Evolutionary conservation across 257 asterid species (phyloP).

Genomic region (Solanum pimpinellifolium): DNA sequence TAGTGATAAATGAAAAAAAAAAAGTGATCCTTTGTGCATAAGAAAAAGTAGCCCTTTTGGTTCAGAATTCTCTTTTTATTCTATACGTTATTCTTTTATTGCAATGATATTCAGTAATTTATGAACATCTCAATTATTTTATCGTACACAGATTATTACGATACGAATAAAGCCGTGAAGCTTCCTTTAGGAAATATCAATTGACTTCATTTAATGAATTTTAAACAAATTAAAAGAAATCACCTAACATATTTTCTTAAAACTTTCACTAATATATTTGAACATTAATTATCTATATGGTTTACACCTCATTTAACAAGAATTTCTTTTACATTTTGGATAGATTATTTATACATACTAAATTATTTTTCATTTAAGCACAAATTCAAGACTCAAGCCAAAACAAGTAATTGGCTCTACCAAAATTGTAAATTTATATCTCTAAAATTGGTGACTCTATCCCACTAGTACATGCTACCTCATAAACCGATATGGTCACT

Average conservation of each 20-base stretch:
- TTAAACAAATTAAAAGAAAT: neutral
- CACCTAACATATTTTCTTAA: neutral
- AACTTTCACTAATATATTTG: no score
- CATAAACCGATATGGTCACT: no score
- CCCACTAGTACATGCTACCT: neutral
- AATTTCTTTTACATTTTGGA: neutral
- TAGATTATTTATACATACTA: neutral
- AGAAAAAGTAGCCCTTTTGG: no score
- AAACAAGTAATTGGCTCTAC: neutral
- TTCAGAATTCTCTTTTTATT: no score
- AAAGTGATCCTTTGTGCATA: no score
- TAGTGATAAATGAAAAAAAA: neutral
- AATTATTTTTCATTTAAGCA: neutral
- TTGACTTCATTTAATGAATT: neutral
- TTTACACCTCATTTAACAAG: neutral
- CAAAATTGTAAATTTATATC: neutral
- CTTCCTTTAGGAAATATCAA: neutral
- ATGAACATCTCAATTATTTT: accelerated
- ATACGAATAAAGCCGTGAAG: no score
- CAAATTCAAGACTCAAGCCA: neutral
- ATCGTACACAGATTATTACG: accelerated
- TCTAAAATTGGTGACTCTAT: neutral
- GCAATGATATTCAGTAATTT: neutral
- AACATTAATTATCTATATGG: neutral
- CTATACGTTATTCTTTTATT: no score